Base-by-base conservation (phyloP, 108 stramenopile species). In the Skeletonema potamos region DNA sequence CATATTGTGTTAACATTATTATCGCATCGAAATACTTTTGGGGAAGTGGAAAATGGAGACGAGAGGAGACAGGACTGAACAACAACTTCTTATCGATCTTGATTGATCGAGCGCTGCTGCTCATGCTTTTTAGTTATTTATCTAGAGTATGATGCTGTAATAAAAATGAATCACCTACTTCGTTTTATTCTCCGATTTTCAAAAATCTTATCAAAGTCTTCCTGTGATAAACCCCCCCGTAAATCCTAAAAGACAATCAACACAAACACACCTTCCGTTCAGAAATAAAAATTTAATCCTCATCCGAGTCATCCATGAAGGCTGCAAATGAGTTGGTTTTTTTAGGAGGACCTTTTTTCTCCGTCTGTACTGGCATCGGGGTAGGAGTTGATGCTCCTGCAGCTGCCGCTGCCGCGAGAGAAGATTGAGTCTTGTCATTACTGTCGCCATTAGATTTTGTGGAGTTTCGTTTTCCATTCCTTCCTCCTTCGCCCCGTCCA, bases 311-410 rank as follows among this genome's bases (percentile, higher is more conserved):
- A 64, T 79, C 78, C 66, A 68, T 62, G 51, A 79, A 79, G 46
- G 78, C 78, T 20, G 78, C 78, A 72, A 79, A 79, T 20, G 78
- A 79, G 68, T 79, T 79, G 27, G 54, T 26, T 61, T 79, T 79
- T 60, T 79, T 79, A 11, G 78, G 70, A 24, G 66, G 66, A 22
- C 54, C 78, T 70, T 68, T 72, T 17, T 37, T 76, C 41, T 43
- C 34, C 6, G 72, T 63, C 22, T 59, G 26, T n/a, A 44, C 51
- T 15, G 67, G 51, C 18, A 58, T 29, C 3, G 61, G 62, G 43
- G 62, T 41, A 17, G 62, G 43, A 10, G 54, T 27, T 24, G 58
- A 32, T 15, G 44, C 9, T 30, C 37, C 60, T 30, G 57, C n/a
- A 10, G 65, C 58, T 54, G 56, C 54, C 3, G 70, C 70, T 26